phyloP scores from a whole-genome alignment of 495 filamentous ascomycete species.

The Clavariopsis aquatica region DNA sequence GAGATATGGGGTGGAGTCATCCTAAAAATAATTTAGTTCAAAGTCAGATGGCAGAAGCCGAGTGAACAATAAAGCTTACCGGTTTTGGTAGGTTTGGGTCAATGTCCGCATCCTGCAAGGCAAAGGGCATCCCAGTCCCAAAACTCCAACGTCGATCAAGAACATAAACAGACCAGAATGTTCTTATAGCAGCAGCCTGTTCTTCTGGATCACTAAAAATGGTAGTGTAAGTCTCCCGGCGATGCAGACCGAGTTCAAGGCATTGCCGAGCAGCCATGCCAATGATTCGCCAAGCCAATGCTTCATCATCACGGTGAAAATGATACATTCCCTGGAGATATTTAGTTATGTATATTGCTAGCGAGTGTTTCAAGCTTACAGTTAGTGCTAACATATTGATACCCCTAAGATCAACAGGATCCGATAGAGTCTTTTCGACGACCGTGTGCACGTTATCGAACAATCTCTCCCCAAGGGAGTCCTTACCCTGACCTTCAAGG shows the following conservation, averaged over 20 bases:
- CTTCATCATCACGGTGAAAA: conserved; percentile 79
- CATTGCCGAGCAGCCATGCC: conserved; percentile 75
- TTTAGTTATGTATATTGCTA: neutral
- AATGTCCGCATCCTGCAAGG: conserved; percentile 79
- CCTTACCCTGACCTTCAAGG: conserved; percentile 74
- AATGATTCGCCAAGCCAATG: conserved; percentile 75
- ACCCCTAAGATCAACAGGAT: conserved; percentile 63
- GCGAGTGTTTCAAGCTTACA: conserved; percentile 48
- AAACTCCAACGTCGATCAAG: conserved; percentile 82
- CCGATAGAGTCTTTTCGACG: conserved; percentile 69
- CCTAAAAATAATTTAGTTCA: conserved; percentile 46
- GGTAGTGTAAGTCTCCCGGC: conserved; percentile 69
- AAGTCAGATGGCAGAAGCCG: neutral
- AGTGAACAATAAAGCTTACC: conserved; percentile 51
- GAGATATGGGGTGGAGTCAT: conserved; percentile 66
- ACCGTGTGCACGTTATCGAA: conserved; percentile 69
- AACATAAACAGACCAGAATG: conserved; percentile 81
- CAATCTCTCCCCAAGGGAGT: conserved; percentile 66
- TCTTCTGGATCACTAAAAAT: conserved; percentile 62
- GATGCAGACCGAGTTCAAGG: conserved; percentile 77
- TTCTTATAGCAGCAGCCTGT: conserved; percentile 59
- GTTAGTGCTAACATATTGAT: conserved; percentile 74
- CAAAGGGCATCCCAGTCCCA: conserved; percentile 77
- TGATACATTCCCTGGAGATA: conserved; percentile 71
- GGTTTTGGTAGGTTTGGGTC: conserved; percentile 76